Base-by-base conservation (phyloP, 2,329 filamentous ascomycete genomes). In the Venturia oleaginea region DNA sequence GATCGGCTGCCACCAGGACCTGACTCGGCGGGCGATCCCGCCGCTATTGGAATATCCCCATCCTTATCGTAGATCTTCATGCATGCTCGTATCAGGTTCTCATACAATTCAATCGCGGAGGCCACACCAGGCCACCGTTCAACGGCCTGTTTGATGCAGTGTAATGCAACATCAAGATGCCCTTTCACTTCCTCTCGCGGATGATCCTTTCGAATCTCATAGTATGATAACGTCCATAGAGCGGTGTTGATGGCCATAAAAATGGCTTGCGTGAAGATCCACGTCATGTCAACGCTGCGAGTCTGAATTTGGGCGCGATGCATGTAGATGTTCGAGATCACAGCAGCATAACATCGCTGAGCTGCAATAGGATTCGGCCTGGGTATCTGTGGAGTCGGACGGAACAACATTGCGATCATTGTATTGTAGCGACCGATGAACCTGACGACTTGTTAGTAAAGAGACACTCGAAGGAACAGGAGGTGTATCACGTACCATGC, bases 241-340 rank as follows among this genome's bases (percentile, higher is more conserved):
- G 97, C 84, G 5, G 91, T 92, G 72, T 96, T 97, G 65, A 97
- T 83, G 4, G 90, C 87, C 86, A 95, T 94, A 77, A 95, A 97
- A 48, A 97, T 83, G 24, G 89, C 87, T 65, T 96, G 83, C 0
- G 96, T 85, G 71, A 96, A 96, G 54, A 96, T 88, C 93, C 93
- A 97, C 0, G 92, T 97, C 66, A 97, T 81, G 72, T 97, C 93
- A 13, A 94, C 85, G 27, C 86, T 86, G 17, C 84, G 83, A 19
- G 83, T 86, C 68, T 88, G 84, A 71, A 96, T 88, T 74, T 96
- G 92, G 70, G 89, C 86, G 72, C 85, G 86, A 55, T 92, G 88
- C 72, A 93, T 85, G 68, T 87, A 83, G 70, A 97, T 90, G 72
- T 96, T 92, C 75, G 86, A 90, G 13, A 87, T 82, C 59, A 91